Base-by-base conservation (phyloP, 2,329 filamentous ascomycete species). In the Ophiostoma novo-ulmi region DNA sequence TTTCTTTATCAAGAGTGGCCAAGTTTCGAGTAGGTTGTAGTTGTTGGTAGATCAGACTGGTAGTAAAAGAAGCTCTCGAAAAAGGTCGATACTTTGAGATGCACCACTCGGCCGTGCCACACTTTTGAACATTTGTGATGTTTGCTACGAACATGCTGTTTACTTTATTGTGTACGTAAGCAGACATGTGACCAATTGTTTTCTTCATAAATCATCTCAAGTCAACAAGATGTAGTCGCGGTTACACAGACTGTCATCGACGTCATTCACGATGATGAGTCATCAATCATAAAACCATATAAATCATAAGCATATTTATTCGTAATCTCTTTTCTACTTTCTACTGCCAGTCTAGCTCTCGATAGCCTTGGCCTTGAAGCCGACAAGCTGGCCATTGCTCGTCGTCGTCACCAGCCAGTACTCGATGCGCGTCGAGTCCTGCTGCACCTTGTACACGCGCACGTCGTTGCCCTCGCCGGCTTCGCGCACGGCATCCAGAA, bases 291-390 rank as follows among this genome's bases (percentile, higher is more conserved):
- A 48, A 48, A n/a, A 17, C 44, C 44, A 26, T 3, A 58, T 26
- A 22, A 26, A 26, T 13, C n/a, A 58, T 26, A 13, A n/a, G 31
- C 31, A 31, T 17, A n/a, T 48, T 26, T 58, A 58, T 58, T 58
- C 10, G 52, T 17, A n/a, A 55, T 44, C 48, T 55, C 3, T 1
- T 1, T 26, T 58, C n/a, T 58, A 26, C 14, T 22, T 11, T 13
- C 8, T 58, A 1, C 22, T 55, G 14, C 11, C 39, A 14, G 14
- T 17, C 55, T 71, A 91, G 76, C 85, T 88, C 84, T 97, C 93
- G 73, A 97, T 84, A 36, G 90, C 87, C 80, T 92, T 81, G 13
- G 90, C 91, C 84, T 92, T 94, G 70, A 90, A 84, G 17, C 94
- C 94, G 8, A 97, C 88, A 72, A 97, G 76, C 80, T 84, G 85